Conservation (phyloP, 495 filamentous ascomycete species). For the Filosporella fistucella region DNA sequence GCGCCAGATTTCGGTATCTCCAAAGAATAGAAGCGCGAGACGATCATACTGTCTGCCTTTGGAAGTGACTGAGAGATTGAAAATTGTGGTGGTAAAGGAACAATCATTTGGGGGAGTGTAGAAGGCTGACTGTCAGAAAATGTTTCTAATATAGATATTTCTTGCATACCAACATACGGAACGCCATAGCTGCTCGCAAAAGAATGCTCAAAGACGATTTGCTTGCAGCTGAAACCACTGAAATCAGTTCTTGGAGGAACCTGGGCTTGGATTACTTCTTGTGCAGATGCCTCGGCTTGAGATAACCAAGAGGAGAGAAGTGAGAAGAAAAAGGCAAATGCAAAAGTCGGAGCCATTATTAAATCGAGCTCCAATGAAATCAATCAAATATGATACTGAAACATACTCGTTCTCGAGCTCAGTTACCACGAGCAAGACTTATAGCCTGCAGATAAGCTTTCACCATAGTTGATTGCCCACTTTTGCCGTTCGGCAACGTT, state of each 20-base stretch:
- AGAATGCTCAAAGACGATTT: constrained; percentile 55
- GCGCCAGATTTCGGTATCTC: constrained; percentile 73
- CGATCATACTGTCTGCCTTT: constrained; percentile 72
- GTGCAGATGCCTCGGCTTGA: not conserved
- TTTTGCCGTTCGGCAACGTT: constrained; percentile 3
- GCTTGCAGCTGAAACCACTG: not conserved
- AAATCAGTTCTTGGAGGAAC: not conserved
- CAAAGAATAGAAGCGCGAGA: constrained; percentile 70
- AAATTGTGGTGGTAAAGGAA: constrained; percentile 66
- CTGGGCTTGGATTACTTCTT: not conserved
- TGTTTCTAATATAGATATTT: not conserved
- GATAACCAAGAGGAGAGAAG: not conserved
- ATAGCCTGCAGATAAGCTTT: not conserved
- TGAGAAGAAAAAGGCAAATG: not conserved
- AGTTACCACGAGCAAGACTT: not conserved
- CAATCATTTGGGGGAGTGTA: constrained; percentile 61
- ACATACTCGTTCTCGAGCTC: not conserved
- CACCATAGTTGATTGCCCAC: too few species aligned
- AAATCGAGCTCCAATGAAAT: not conserved
- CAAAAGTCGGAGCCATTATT: not conserved
- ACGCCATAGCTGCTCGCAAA: constrained; percentile 73
- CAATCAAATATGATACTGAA: not conserved
- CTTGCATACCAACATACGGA: constrained; percentile 66
- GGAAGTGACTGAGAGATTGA: constrained; percentile 76
- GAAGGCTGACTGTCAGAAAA: constrained; percentile 30